Evolutionary conservation across 257 asterid genomes (phyloP), one percentile per base, ranked within the genome.

Genomic region (Ilex aquifolium): DNA sequence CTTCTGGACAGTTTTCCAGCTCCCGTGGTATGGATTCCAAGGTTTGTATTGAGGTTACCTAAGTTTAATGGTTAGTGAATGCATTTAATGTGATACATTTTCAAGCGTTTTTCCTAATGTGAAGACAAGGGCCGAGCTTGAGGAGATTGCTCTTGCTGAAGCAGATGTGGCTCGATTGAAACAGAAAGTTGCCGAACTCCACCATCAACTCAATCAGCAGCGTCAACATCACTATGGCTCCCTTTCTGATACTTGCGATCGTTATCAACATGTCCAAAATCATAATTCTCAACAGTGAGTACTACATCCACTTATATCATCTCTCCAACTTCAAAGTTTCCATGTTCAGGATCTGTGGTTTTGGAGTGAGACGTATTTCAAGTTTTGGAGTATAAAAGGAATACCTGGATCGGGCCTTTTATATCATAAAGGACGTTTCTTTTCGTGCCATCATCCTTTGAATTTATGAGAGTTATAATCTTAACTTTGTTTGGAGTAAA

Each of bases 71-170:
- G 9, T 46, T 29, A 21, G 40, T 56, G 1, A 29, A 12, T 42
- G 13, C 31, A 27, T 10, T 32, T 39, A 52, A 61, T 32, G 62
- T n/a, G 32, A 36, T 21, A 17, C 31, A 32, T 42, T 48, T 30
- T 27, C 13, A 31, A 27, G 62, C 62, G 42, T 60, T 67, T 64
- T 44, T 65, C 74, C 70, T 68, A 60, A 59, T 57, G 32, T 77
- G 72, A 63, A 92, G 98, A 92, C 95, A 10, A 92, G 93, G 82
- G 95, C 95, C 17, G 98, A 92, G 77, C 97, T 91, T 48, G 97
- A 91, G 82, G 98, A 91, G 77, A 91, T 91, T 72, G 97, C 98
- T 73, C 95, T 91, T 32, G 98, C 98, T 50, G 97, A 88, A 83
- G 97, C 97, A 54, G 98, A 92, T 77, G 97, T 92, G 74, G 93